Base-by-base conservation (phyloP, 2,329 filamentous ascomycete genomes). In the Aspergillus pseudotamarii region DNA sequence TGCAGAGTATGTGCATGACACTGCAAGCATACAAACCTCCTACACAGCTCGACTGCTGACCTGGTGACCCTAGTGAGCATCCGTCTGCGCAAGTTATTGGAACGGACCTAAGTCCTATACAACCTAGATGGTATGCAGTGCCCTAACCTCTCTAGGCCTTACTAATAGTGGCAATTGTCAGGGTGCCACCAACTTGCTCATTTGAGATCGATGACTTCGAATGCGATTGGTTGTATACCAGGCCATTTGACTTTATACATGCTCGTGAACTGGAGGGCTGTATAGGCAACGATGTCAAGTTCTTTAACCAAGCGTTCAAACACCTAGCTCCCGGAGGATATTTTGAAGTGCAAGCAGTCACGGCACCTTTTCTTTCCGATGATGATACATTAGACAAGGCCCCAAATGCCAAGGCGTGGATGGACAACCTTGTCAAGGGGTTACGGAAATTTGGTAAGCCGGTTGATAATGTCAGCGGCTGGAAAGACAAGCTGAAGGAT, bases 181-280 rank as follows among this genome's bases (percentile, higher is more conserved):
- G 51, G 51, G 51, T 55, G 2, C 51, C 51, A 23, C 51, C 51
- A 12, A 55, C 51, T 1, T 55, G 51, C 9, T 16, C 51, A 38
- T 55, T 55, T 11, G 51, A 55, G 32, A 55, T 55, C 32, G 51
- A 55, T 26, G 51, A 55, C 6, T 55, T 23, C 10, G 51, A 55
- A 16, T 55, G 32, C 2, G 30, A 55, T 26, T 55, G 51, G 51
- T 12, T 55, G 23, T 55, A 55, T 38, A 38, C 11, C n/a, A 8
- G 51, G 9, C 51, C 51, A 19, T 55, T 55, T 26, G 51, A 55
- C 11, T 55, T 55, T 11, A 55, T 55, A 9, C 51, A 55, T 26
- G 51, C 51, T 19, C 51, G 51, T 23, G 51, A 55, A 26, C 51
- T 55, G 36, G 51, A 55, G 26, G 51, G 51, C 19, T 55, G 51